Evolutionary conservation across 129 eudicot genomes (phyloP), one percentile per base, ranked within the genome.

Genomic region (Escallonia herrerae): DNA sequence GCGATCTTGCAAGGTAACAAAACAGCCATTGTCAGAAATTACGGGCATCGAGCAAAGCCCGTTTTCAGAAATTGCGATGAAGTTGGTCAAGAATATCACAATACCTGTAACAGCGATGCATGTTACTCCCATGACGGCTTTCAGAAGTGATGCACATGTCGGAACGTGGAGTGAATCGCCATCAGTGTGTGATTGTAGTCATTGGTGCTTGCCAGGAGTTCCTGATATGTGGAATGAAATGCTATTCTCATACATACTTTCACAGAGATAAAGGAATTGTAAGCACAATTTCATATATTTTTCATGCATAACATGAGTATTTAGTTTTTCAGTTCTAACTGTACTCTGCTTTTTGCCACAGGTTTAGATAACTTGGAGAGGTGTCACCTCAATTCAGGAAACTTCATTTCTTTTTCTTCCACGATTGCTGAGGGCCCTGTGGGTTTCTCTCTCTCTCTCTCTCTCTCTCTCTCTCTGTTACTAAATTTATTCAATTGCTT

Each of bases 121-220:
- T 39, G 91, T 89, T 14, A 93, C 99, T 56, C 95, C 90, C 12
- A 86, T 93, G 96, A 85, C 91, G 7, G 89, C 95, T 11, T 83
- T 44, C 53, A 79, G 99, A 49, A 89, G 93, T 54, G 99, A 93
- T 75, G 99, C 90, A n/a, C 99, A 93, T 53, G 96, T 93, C 58
- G 99, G 99, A 40, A 70, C 79, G 9, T 93, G 96, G 96, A 82
- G 95, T 68, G 99, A 93, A 67, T 86, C 82, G 63, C 99, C 95
- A 13, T 60, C 74, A 13, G 91, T 93, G 42, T 85, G 93, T 14
- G 99, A 93, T 68, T 93, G 99, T 48, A 89, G 95, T 70, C 99
- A 93, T 71, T 93, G 96, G 96, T 93, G 99, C 81, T 68, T 93
- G 56, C 99, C 99, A 40, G 99, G 99, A 55, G 81, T 93, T 70